Percentiles rank a stretch among this genome's conserved stretches.
Conservation (phyloP, 768 basidiomycete species). For the Dacryopinax spathularia region DNA sequence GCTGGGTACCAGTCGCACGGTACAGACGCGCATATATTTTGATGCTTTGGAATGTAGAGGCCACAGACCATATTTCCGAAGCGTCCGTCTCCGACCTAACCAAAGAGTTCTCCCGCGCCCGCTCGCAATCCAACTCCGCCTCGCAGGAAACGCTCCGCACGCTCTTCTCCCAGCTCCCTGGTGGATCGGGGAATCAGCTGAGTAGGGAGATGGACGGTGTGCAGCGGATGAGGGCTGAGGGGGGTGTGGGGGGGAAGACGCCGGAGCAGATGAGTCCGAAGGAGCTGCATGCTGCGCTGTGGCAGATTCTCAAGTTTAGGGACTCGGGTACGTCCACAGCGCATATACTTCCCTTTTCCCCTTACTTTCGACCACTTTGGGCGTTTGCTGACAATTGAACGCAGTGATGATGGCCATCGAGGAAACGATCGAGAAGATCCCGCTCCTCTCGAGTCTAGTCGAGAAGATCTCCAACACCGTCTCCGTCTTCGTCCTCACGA, state of each 20-base stretch:
- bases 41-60: too few species aligned
- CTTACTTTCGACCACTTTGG: neutral
- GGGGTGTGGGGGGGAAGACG: constrained; percentile 44
- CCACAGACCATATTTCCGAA: constrained; percentile 24
- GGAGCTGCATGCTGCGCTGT: constrained; percentile 67
- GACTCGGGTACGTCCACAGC: constrained; percentile 43
- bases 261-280: constrained; percentile 79
- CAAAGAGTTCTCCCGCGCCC: constrained; percentile 57
- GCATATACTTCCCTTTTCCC: neutral
- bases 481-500: constrained; percentile 67
- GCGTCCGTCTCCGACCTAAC: constrained; percentile 82
- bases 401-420: neutral
- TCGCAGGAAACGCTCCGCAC: constrained; percentile 42
- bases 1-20: neutral
- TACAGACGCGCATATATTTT: too few species aligned
- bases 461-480: constrained; percentile 8
- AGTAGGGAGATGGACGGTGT: constrained; percentile 62
- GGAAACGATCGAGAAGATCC: constrained; percentile 53
- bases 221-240: constrained; percentile 48
- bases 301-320: constrained; percentile 75
- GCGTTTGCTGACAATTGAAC: neutral
- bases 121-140: constrained; percentile 32
- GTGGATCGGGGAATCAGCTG: constrained; percentile 45
- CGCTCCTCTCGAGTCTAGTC: constrained; percentile 46
- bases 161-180: constrained; percentile 49